Percentiles rank a stretch among this genome's conserved stretches.
Conservation (phyloP, 129 eudicot genomes). For the Helianthus tuberosus region DNA sequence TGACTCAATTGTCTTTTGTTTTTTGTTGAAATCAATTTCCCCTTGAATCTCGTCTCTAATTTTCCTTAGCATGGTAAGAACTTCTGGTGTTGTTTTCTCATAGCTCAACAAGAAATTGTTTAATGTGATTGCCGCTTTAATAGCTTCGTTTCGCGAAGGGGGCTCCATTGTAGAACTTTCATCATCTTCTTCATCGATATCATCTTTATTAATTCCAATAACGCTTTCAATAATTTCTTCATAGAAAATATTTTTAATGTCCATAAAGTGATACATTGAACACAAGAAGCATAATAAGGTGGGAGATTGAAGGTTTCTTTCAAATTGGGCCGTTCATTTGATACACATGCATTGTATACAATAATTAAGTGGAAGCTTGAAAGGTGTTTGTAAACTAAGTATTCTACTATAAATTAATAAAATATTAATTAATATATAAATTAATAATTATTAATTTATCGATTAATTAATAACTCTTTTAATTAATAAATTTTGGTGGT, state of each 20-base stretch:
- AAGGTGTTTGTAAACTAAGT: no score
- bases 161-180: constrained; percentile 42
- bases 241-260: background rate
- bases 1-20: constrained; percentile 27
- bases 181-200: constrained; percentile 43
- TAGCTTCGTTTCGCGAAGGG: constrained; percentile 28
- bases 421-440: no score
- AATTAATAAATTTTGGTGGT: no score
- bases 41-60: no score
- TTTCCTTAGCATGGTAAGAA: background rate
- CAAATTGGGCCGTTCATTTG: constrained; percentile 24
- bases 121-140: constrained; percentile 28
- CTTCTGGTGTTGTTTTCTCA: constrained; percentile 28
- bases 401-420: no score
- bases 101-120: constrained; percentile 31
- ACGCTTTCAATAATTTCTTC: background rate
- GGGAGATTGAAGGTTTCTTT: constrained; percentile 29
- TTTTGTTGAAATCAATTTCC: no score
- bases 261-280: no score
- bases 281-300: constrained; percentile 6
- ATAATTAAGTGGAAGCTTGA: background rate
- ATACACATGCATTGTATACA: constrained; percentile 18
- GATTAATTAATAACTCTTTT: no score
- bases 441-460: no score
- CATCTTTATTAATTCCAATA: constrained; percentile 37